Conservation (phyloP, 2,329 filamentous ascomycete genomes). For the Shiraia sp. region DNA sequence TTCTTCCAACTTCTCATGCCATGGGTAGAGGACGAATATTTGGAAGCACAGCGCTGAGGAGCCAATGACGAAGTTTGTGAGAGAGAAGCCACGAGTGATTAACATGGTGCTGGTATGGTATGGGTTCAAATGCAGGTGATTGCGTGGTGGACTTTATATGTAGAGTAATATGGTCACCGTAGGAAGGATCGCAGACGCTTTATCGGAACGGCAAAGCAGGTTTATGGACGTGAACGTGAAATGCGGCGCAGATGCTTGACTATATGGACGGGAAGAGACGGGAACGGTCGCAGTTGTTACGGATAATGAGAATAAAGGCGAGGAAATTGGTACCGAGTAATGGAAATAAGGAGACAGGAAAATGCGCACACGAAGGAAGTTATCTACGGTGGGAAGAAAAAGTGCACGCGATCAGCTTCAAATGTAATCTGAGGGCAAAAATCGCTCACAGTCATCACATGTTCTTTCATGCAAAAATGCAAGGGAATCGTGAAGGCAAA, state of each 20-base stretch:
- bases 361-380: background rate
- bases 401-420: slow-evolving; percentile 1
- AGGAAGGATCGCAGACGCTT: too few relatives aligned
- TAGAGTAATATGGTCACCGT: too few relatives aligned
- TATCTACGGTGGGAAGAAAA: background rate
- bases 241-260: too few relatives aligned
- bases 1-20: slow-evolving; percentile 68
- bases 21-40: slow-evolving; percentile 71
- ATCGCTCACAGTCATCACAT: slow-evolving; percentile 11
- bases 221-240: too few relatives aligned
- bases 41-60: slow-evolving; percentile 68
- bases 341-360: background rate
- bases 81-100: slow-evolving; percentile 57
- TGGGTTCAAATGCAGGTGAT: too few relatives aligned
- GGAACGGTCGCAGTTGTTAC: too few relatives aligned
- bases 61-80: slow-evolving; percentile 69
- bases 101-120: slow-evolving; percentile 42
- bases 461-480: slow-evolving; percentile 1
- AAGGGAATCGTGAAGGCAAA: background rate
- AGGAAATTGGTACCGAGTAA: slow-evolving; percentile 34
- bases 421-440: background rate
- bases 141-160: too few relatives aligned
- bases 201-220: too few relatives aligned
- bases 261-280: too few relatives aligned
- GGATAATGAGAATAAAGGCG: too few relatives aligned